Conservation (phyloP, 2,329 filamentous ascomycete species). For the Phialemonium atrogriseum region DNA sequence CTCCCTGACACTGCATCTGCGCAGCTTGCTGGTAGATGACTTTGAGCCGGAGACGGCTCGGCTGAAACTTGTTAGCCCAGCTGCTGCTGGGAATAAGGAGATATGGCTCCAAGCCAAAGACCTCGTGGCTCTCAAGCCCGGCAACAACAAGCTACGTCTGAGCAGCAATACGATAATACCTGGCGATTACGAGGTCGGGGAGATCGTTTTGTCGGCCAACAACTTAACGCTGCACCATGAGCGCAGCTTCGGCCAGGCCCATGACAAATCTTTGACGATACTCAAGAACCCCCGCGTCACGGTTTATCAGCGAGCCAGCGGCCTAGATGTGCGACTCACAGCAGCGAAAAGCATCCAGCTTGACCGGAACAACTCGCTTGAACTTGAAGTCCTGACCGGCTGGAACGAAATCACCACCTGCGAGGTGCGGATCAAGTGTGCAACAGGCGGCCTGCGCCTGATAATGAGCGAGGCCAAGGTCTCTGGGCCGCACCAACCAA, state of each 20-base stretch:
- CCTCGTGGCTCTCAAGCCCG: conserved; percentile 42
- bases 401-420: conserved; percentile 60
- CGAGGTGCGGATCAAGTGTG: conserved; percentile 54
- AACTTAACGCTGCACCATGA: conserved; percentile 62
- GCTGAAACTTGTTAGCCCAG: conserved; percentile 51
- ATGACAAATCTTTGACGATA: conserved; percentile 38
- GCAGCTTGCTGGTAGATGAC: conserved; percentile 64
- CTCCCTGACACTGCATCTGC: conserved; percentile 56
- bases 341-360: conserved; percentile 68
- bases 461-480: conserved; percentile 52
- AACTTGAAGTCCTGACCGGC: conserved; percentile 64
- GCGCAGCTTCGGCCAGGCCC: conserved; percentile 41
- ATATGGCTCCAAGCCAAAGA: conserved; percentile 24
- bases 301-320: conserved; percentile 63
- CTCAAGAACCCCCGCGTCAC: conserved; percentile 54
- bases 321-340: conserved; percentile 60
- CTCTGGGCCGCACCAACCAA: conserved; percentile 31
- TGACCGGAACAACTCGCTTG: conserved; percentile 68
- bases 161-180: conserved; percentile 49
- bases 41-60: conserved; percentile 58
- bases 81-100: conserved; percentile 53
- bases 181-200: conserved; percentile 68
- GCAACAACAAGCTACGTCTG: conserved; percentile 37
- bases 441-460: conserved; percentile 57
- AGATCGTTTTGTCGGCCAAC: conserved; percentile 54